Evolutionary conservation across 1,284 basidiomycete genomes (phyloP).

Genomic region (Agroathelia rolfsii): DNA sequence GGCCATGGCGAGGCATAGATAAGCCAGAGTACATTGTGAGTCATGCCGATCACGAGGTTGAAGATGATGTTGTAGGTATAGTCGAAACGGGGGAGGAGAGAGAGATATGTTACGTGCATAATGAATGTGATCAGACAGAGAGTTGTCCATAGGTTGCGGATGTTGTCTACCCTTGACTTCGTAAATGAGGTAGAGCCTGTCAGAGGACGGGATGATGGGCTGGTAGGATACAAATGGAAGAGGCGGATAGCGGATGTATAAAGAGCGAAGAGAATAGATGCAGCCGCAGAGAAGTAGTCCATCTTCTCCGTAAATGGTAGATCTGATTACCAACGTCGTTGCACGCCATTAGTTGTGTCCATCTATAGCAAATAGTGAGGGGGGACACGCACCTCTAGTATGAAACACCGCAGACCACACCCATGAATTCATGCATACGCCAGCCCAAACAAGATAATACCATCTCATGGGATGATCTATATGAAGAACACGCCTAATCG

Average conservation of each 20-base stretch:
- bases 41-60: conserved; percentile 69
- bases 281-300: conserved; percentile 92
- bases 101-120: conserved; percentile 72
- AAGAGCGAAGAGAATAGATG: conserved; percentile 69
- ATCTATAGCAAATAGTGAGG: conserved; percentile 3
- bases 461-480: conserved; percentile 56
- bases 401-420: conserved; percentile 91
- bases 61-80: conserved; percentile 93
- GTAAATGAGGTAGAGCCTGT: conserved; percentile 14
- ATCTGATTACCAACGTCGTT: conserved; percentile 38
- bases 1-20: too few relatives aligned
- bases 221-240: conserved; percentile 58
- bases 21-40: conserved; percentile 83
- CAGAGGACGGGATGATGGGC: conserved; percentile 23
- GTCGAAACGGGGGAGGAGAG: conserved; percentile 74
- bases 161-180: conserved; percentile 14
- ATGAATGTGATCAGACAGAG: conserved; percentile 45
- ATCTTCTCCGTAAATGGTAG: conserved; percentile 77
- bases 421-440: conserved; percentile 86
- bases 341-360: conserved; percentile 7
- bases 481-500: conserved; percentile 41
- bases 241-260: conserved; percentile 71
- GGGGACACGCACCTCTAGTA: conserved; percentile 57
- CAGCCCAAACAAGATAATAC: conserved; percentile 64
- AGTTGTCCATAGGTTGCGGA: conserved; percentile 30